A percentile compares a stretch with the other conserved stretches of the same genome.
These are phyloP conservation scores for Malus asiatica DNA, from an alignment of 306 rosid genomes.

Conservation along the genomic window DNA sequence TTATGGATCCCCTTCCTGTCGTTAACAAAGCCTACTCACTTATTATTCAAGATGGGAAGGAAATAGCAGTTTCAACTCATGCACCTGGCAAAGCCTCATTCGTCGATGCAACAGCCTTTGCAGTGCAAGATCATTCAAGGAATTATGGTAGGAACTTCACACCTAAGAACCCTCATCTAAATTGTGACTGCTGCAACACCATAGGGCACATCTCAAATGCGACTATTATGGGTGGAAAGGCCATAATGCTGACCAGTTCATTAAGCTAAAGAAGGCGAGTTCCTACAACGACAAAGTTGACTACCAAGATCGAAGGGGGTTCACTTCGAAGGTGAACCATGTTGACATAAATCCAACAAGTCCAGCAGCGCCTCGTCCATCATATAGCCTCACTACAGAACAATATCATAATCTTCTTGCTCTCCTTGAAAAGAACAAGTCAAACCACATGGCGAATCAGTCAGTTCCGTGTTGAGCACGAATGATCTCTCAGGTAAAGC, in stretches of 20 bases:
- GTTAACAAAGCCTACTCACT: not conserved
- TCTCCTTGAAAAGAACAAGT: not conserved
- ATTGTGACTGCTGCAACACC: not conserved
- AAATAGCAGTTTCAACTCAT: not conserved
- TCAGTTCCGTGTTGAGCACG: not conserved
- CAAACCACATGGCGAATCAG: not conserved
- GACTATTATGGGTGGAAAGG: not conserved
- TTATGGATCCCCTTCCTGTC: not conserved
- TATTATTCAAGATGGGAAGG: not conserved
- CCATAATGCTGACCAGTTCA: not conserved
- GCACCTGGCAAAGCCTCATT: not conserved
- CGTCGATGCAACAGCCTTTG: not conserved
- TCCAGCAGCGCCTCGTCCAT: rapidly evolving
- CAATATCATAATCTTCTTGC: not conserved
- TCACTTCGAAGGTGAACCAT: not conserved
- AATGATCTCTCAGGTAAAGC: not conserved
- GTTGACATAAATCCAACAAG: not conserved
- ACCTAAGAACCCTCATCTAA: not conserved
- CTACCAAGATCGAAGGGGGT: not conserved
- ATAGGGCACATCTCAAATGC: not conserved
- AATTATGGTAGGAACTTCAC: not conserved
- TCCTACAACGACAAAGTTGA: not conserved
- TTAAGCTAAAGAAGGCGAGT: too few relatives aligned
- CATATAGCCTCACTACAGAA: not conserved
- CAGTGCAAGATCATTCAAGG: not conserved